Evolutionary conservation across 1,139 yeast genomes (phyloP).

Genomic region (Diutina rugosa): DNA sequence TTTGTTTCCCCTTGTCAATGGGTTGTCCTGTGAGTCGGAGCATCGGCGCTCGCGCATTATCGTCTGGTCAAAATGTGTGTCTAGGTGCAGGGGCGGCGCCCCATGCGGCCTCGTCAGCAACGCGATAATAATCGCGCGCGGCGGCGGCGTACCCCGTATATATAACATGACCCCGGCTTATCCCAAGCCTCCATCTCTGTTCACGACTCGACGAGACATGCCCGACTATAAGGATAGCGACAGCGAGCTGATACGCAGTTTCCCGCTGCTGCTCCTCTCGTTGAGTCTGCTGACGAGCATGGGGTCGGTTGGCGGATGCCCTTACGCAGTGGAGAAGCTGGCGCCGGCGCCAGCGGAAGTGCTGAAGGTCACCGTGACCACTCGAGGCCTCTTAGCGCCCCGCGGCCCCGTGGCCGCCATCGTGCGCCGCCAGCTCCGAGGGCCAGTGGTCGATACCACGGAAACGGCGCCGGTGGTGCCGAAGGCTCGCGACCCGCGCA

Average conservation of each 20-base stretch:
- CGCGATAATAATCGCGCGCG: not conserved
- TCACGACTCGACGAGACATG: too few relatives aligned
- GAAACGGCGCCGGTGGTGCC: not conserved
- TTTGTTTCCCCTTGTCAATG: not conserved
- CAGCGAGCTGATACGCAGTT: not conserved
- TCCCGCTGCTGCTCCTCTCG: not conserved
- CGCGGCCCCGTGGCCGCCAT: not conserved
- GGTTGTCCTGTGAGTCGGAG: not conserved
- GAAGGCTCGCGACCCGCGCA: not conserved
- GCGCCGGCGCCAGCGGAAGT: not conserved
- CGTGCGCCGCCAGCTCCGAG: not conserved
- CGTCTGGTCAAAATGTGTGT: not conserved
- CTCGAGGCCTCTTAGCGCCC: not conserved
- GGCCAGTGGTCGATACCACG: not conserved
- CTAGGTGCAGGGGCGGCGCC: not conserved
- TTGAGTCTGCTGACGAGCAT: not conserved
- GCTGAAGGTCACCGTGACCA: not conserved
- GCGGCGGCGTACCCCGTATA: not conserved
- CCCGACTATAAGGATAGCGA: not conserved
- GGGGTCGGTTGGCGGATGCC: not conserved
- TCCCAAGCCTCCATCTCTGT: not conserved
- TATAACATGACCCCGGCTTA: not conserved
- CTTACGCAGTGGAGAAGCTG: not conserved
- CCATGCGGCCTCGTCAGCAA: not conserved
- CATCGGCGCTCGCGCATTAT: not conserved